Base-by-base conservation (phyloP, 305 asterid species). In the Fraxinus nigra region DNA sequence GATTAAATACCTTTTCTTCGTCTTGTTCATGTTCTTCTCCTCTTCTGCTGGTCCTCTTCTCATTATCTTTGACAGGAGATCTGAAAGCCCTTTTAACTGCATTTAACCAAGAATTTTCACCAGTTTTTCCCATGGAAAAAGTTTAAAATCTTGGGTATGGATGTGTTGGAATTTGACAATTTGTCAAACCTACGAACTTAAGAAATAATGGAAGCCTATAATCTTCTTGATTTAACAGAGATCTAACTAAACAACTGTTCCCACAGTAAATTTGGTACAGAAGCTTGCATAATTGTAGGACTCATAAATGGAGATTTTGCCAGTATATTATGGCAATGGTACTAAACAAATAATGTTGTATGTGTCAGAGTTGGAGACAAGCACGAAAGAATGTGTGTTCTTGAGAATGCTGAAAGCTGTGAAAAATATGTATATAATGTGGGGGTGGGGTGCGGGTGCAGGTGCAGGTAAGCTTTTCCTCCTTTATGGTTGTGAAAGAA, bases 31-130 rank as follows among this genome's bases (percentile, higher is more conserved):
- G 74, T 28, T 85, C 89, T 80, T 88, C 87, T 82, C 87, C 85
- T 80, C 87, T 83, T 59, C 84, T 80, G 85, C 83, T 82, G 51
- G 75, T 80, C 61, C 78, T 86, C 81, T 82, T 86, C 74, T 76
- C 82, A 70, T 77, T 87, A 34, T 86, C 89, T 70, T 82, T 89
- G n/a, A 61, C 20, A 6, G 99, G 96, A 80, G 97, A 92, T 86
- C 89, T 85, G 79, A 95, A 95, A 24, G 95, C 99, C 81, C 85
- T 92, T 84, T 86, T 93, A 77, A 93, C 93, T 61, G 86, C 90
- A 76, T 81, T 85, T 2, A 93, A 74, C 98, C 97, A 93, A 48
- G 99, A 93, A 81, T 13, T 85, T 22, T 92, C 91, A 73, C 83
- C 88, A 35, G 54, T 90, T 85, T 91, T 93, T 73, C 95, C 97